Evolutionary conservation across 805 yeast genomes (phyloP), one percentile per base, ranked within the genome.

Genomic region (Hanseniaspora nectarophila): DNA sequence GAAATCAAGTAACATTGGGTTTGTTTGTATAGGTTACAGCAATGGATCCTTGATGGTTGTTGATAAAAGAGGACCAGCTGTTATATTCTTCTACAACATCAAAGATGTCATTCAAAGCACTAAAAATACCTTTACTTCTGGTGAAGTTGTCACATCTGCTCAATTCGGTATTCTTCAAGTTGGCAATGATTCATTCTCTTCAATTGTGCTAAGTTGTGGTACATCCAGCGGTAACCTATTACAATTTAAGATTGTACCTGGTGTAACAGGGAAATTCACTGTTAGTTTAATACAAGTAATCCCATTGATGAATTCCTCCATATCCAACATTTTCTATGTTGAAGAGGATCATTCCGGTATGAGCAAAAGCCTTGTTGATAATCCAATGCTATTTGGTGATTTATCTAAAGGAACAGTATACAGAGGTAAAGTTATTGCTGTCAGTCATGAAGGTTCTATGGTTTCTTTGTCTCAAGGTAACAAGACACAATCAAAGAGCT

Each of bases 61-160:
- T 54, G 97, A 90, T 66, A 71, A 85, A 52, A 73, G 96, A 54
- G 85, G 85, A 70, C 89, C 89, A 0, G 87, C 85, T 0, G 66
- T 81, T 6, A 81, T 84, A 26, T 70, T 68, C 54, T 70, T 74
- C 47, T 71, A 68, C 15, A 64, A 62, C 24, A 54, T 70, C 8
- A 56, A 56, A 12, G 58, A 60, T n/a, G 51, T 59, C 7, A 55
- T 69, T 2, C 58, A 54, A 7, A 53, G 31, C 6, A 61, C 59
- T 31, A 61, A 67, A 28, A 59, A 64, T 9, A 40, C 23, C 4
- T 47, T 16, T n/a, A 39, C 39, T 6, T 29, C 39, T 1, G 51
- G 51, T 5, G 51, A 47, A 23, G 57, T 45, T 37, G 75, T 82
- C 2, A 82, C 94, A 0, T 61, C 75, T 1, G 63, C 85, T 46